Evolutionary conservation across 1,139 yeast species (phyloP), one percentile per base, ranked within the genome.

Genomic region (Scheffersomyces illinoinensis): DNA sequence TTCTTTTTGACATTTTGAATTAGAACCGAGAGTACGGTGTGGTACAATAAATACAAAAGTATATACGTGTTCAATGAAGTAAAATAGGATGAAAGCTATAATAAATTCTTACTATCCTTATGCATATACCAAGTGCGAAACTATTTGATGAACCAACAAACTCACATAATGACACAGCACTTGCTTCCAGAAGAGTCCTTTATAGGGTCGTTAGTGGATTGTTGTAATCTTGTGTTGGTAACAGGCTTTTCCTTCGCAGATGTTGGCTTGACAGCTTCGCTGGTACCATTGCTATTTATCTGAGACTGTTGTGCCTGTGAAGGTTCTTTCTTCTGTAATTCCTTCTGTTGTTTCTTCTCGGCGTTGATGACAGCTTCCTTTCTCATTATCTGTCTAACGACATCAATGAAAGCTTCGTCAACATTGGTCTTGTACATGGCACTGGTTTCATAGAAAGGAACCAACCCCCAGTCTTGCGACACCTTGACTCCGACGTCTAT

Each of bases 381-480:
- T 68, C 93, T 82, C 82, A 89, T 89, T 61, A 93, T 92, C 67
- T 90, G 96, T 73, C 97, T 84, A 7, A 95, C 98, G 55, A 95
- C 89, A 66, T 91, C 96, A 63, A 91, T 81, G 70, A 95, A 95
- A 2, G 97, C 97, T 67, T 90, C 95, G 68, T 90, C 96, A 54
- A 93, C 96, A 70, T 95, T 93, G 59, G 93, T 88, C 72, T 91
- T 90, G 66, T 90, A 86, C 84, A 93, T 90, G 50, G 99, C 98
- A 64, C 96, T 89, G 5, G 98, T 91, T 77, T 95, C 98, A 74
- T 91, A 91, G 72, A 93, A 95, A 20, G 97, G 93, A 7, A 90
- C 95, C 69, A 88, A 84, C 14, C 96, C 96, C 93, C 97, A 91
- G 57, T 85, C 85, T 66, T 89, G 89, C 55, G 97, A 93, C 24